Evolutionary conservation across 164 flowering plant genomes (phyloP), one percentile per base, ranked within the genome.

Genomic region (Vitis rupestris): DNA sequence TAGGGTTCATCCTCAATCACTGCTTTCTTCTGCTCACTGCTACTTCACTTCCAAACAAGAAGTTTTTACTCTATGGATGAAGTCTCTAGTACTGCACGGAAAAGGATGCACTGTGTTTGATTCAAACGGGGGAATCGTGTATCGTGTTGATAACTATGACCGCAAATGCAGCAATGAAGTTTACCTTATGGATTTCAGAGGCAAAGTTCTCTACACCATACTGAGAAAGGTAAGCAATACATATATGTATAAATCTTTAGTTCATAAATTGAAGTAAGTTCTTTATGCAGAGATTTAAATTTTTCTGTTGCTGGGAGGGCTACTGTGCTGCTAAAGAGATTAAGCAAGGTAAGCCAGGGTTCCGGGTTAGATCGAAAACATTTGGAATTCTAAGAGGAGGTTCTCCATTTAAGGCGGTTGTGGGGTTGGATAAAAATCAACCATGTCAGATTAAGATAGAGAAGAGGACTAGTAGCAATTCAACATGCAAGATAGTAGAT

Each of bases 61-160:
- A 71, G 65, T 59, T 6, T 83, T 79, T 58, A 83, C 84, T 1
- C 68, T 81, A 69, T 81, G 84, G 84, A 84, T 84, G 87, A 81
- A 78, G 63, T 81, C 87, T 12, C 70, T 84, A 0, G 72, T 81
- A 10, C 49, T 79, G 53, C 69, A 75, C 17, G 65, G 81, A 16
- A 74, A 68, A 9, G 87, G 83, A 8, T 80, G 84, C 79, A 81
- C 87, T 1, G 82, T 78, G 16, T 84, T 71, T 37, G 71, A 81
- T 65, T 74, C 81, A 0, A 61, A 70, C 6, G 84, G 84, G 2
- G 60, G 76, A 37, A 68, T 84, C 17, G 71, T 81, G 30, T 84
- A 81, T 61, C 78, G 87, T 0, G 75, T 84, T 1, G 83, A 84
- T 60, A 81, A 79, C 67, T 84, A 84, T 55, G 65, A 76, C 50